phyloP scores from a whole-genome alignment of 495 filamentous ascomycete genomes.

The Penicillium angulare region DNA sequence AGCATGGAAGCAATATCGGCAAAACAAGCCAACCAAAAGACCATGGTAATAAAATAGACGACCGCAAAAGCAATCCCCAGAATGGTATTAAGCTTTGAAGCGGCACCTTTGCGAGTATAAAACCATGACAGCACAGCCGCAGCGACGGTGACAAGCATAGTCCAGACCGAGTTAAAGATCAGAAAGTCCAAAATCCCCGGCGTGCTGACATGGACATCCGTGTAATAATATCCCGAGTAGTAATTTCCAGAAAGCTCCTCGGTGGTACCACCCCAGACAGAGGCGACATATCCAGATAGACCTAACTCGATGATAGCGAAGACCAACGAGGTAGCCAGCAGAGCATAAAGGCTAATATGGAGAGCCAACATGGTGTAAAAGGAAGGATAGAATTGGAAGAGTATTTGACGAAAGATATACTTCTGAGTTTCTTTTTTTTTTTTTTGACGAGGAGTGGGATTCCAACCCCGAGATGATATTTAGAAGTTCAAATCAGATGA shows the following conservation, averaged over 20 bases:
- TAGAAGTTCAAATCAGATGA: no score
- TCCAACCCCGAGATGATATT: not conserved
- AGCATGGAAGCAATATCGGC: constrained; percentile 26
- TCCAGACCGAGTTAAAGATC: constrained; percentile 26
- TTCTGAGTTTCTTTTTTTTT: no score
- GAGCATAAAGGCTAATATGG: constrained; percentile 23
- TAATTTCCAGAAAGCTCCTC: constrained; percentile 3
- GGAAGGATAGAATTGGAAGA: not conserved
- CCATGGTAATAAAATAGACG: constrained; percentile 29
- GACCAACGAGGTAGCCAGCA: constrained; percentile 20
- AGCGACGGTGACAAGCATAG: constrained; percentile 17
- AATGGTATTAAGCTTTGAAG: constrained; percentile 18
- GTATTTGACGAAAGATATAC: no score
- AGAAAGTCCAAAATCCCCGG: constrained; percentile 27
- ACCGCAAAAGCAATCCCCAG: constrained; percentile 18
- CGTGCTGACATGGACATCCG: constrained; percentile 10
- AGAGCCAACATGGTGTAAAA: constrained; percentile 22
- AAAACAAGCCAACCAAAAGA: constrained; percentile 35
- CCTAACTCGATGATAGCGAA: constrained; percentile 31
- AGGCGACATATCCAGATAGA: constrained; percentile 17
- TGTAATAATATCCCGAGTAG: constrained; percentile 8
- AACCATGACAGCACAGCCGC: constrained; percentile 24
- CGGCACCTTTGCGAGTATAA: constrained; percentile 16
- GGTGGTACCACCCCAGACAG: not conserved
- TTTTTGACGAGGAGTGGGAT: no score